phyloP scores from a whole-genome alignment of 805 yeast species.

The Kodamaea jinghongensis region DNA sequence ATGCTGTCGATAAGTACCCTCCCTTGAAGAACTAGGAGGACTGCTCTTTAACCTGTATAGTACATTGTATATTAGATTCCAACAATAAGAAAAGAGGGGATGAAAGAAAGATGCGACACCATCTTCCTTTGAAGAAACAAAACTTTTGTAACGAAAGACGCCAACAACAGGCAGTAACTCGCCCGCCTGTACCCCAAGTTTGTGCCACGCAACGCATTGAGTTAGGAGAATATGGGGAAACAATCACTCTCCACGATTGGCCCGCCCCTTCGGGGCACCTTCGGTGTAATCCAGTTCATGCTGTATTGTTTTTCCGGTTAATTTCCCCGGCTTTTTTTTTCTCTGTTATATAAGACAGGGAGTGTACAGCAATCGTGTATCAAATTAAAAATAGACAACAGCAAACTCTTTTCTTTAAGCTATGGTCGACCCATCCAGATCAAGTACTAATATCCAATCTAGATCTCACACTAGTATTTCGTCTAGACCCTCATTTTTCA shows the following conservation, averaged over 20 bases:
- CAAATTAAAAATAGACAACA: conserved; percentile 2
- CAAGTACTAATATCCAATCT: conserved; percentile 33
- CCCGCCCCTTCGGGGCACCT: too few relatives aligned
- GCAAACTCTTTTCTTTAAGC: conserved; percentile 11
- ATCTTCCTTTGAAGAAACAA: too few relatives aligned
- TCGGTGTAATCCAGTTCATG: too few relatives aligned
- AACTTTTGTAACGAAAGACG: too few relatives aligned
- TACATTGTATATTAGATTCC: neutral
- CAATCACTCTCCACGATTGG: too few relatives aligned
- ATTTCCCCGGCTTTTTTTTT: conserved; percentile 5
- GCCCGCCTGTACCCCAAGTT: too few relatives aligned
- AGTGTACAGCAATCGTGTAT: conserved; percentile 2
- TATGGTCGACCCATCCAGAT: conserved; percentile 32
- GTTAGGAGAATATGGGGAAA: too few relatives aligned
- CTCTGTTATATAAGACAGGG: neutral
- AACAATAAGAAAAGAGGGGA: too few relatives aligned
- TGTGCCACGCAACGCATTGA: too few relatives aligned
- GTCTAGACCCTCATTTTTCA: conserved; percentile 38
- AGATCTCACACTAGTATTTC: conserved; percentile 43
- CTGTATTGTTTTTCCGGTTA: neutral
- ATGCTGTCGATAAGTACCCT: conserved; percentile 61
- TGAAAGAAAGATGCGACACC: too few relatives aligned
- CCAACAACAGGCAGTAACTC: too few relatives aligned
- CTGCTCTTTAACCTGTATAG: neutral
- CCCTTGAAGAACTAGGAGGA: conserved; percentile 29